Conservation (phyloP, 306 rosid genomes). For the Aeschynomene evenia region DNA sequence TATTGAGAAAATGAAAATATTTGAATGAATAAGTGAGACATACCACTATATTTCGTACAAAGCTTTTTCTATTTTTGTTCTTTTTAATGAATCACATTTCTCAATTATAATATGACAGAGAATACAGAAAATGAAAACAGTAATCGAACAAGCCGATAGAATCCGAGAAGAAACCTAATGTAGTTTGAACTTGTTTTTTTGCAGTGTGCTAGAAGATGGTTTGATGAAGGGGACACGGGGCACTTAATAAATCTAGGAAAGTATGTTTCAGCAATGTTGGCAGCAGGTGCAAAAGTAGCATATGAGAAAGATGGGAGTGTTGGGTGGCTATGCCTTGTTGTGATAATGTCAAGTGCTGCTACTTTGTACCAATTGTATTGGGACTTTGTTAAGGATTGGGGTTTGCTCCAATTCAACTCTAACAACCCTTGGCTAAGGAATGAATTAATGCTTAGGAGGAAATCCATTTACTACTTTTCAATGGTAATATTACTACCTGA, state of each 20-base stretch:
- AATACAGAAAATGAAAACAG: too few relatives aligned
- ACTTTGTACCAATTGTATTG: conserved; percentile 96
- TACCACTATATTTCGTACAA: too few relatives aligned
- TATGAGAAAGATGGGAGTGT: conserved; percentile 72
- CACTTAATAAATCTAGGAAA: conserved; percentile 90
- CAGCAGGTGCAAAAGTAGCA: conserved; percentile 97
- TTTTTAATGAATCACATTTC: too few relatives aligned
- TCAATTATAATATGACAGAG: too few relatives aligned
- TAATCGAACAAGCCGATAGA: too few relatives aligned
- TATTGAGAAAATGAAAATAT: too few relatives aligned
- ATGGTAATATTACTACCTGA: conserved; percentile 88
- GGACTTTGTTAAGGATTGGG: conserved; percentile 99
- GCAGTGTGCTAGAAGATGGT: conserved; percentile 98
- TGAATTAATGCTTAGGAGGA: conserved; percentile 82
- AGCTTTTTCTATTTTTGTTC: too few relatives aligned
- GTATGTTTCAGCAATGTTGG: conserved; percentile 97
- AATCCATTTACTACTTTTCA: conserved; percentile 81
- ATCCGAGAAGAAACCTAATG: too few relatives aligned
- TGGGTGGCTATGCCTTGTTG: conserved; percentile 89
- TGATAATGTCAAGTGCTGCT: conserved; percentile 85
- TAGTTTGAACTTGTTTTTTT: conserved; percentile 20
- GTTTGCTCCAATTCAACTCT: conserved; percentile 92
- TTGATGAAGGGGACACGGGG: conserved; percentile 90
- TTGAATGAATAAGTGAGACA: too few relatives aligned
- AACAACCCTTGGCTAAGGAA: conserved; percentile 98